Evolutionary conservation across 1,284 basidiomycete genomes (phyloP), one percentile per base, ranked within the genome.

Genomic region (Sporisorium exsertum): DNA sequence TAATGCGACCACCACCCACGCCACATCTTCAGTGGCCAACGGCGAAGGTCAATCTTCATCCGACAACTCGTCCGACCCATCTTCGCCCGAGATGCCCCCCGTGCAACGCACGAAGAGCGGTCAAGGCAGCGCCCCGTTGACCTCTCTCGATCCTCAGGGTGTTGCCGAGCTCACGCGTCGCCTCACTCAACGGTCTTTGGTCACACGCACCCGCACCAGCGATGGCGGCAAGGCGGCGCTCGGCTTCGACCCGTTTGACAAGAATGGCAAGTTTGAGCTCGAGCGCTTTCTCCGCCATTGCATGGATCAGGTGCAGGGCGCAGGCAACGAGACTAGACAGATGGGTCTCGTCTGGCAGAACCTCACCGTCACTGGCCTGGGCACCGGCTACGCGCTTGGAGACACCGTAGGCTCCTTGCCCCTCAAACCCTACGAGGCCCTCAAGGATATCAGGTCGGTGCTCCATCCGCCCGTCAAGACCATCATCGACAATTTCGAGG

Each of bases 251-350:
- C 80, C 81, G 7, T 81, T 83, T 29, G 79, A 83, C 63, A 74
- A 78, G 55, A 57, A 75, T 12, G 85, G 81, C 49, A 78, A 81
- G 20, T 87, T 87, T 40, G 85, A 86, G 56, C 81, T 86, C 29
- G 81, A 83, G 49, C 57, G 60, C n/a, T 83, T 85, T 68, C 73
- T 87, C 8, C 73, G 70, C 18, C 74, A 82, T 27, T 47, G 81
- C 43, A 66, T 85, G 33, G 58, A 70, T 13, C 78, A 80, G 45
- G 73, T 71, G 7, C 77, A 82, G 29, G 71, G 78, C 33, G 58
- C 77, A 13, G 82, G 82, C 2, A 72, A 83, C 54, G 63, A 78
- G 54, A 57, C 32, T 1, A 59, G 85, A 4, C 62, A 80, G 26
- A 80, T 80, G 76, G 72, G 72, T 18, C 64, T 78, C 22, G 75